Evolutionary conservation across 805 yeast species (phyloP), one percentile per base, ranked within the genome.

Genomic region (Saturnispora hagleri): DNA sequence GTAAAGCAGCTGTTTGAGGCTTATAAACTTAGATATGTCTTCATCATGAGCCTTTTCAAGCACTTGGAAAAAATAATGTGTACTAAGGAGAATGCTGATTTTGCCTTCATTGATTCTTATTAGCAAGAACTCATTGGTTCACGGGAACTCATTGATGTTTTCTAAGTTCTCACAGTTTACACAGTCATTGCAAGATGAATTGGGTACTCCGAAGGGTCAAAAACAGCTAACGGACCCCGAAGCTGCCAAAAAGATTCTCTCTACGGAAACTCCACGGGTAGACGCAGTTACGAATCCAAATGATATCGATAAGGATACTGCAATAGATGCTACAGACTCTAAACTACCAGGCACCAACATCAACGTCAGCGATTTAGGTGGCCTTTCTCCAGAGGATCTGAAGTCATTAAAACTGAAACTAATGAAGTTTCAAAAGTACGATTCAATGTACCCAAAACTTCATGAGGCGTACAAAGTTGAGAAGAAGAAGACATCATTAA

Each of bases 401-500:
- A 49, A 49, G 20, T 13, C 36, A 7, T 17, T 89, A 17, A 75
- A 77, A 53, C 68, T 81, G 5, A 85, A 83, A 60, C 67, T 89
- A 65, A 75, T 76, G 51, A 90, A 88, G 69, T 87, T 86, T 61
- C 80, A 76, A 52, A 89, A 89, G 64, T 91, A 90, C 65, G 98
- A 91, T 65, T 85, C 84, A 48, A 89, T 89, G 65, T 91, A 93
- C 63, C 99, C 99, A 0, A 70, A 81, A 43, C 71, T 91, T 15
- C 74, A 89, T 48, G 84, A 84, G 43, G 97, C 98, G 0, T 93
- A 88, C 69, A 86, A 89, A 62, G 70, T 75, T 1, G 97, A 90
- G 64, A 88, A 86, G 69, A 72, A 76, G 47, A 85, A 82, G 59
- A 70, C 75, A 1, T 82, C 77, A 45, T 73, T 83, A 43, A 75